Base-by-base conservation (phyloP, 2,329 filamentous ascomycete genomes). In the Parasarocladium wereldwijsianum region DNA sequence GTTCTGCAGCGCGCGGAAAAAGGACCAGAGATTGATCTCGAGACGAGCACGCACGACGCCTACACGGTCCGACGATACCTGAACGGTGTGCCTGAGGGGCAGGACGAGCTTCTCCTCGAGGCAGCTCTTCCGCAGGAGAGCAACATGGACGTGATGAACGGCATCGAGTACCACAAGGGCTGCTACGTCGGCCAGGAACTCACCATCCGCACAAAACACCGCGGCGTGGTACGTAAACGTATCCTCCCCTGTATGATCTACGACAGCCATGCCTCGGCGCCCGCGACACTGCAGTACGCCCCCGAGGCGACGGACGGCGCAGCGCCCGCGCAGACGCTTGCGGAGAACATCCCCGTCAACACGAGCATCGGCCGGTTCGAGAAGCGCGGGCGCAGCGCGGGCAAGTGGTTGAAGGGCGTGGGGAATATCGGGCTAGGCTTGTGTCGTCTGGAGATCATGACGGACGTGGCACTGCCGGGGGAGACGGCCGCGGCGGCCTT, bases 161-260 rank as follows among this genome's bases (percentile, higher is more conserved):
- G 74, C 16, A 77, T 98, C 40, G 83, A 94, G 54, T 98, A 90
- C 58, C 74, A 74, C 47, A 98, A 98, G 58, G 90, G 90, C 6
- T 98, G 90, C 56, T 98, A 98, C 52, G 73, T 96, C 6, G 90
- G 90, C 0, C 90, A 98, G 55, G 90, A 98, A 53, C 66, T 98
- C 38, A 96, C 90, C 2, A 93, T 96, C 40, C 77, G 90, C 24
- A 98, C 90, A 2, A 79, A 86, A 50, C 90, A 98, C 54, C 86
- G 80, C 9, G 90, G 90, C 14, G 83, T 98, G 11, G 83, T 98
- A 23, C 68, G 90, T 36, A 93, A 94, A 63, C 69, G 90, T 29
- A 72, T 96, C 29, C 52, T 98, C 31, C 90, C 90, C 0, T 75
- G 87, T 19, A 57, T 78, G 39, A 46, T 94, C 11, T 90, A 87